Percentiles rank a stretch among this genome's conserved stretches.
phyloP scores from a whole-genome alignment of 2,329 filamentous ascomycete genomes.

The Pyrenophora teres region DNA sequence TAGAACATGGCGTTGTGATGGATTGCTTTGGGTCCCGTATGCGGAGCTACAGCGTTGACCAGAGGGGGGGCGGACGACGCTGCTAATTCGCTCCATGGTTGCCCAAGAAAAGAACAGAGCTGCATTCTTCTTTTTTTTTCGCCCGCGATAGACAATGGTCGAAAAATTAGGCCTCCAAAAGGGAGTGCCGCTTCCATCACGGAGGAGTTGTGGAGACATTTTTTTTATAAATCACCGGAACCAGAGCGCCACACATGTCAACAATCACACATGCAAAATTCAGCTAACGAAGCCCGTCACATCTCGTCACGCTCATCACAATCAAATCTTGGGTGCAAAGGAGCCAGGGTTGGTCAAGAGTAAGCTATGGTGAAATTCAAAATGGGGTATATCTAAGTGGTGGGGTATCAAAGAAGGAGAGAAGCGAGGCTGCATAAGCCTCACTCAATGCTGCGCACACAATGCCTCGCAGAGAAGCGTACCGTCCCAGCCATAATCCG shows the following conservation, averaged over 20 bases:
- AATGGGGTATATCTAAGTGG: conserved; percentile 12
- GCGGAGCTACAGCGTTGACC: not conserved
- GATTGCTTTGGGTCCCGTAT: not conserved
- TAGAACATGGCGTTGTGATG: conserved; percentile 7
- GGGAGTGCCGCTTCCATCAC: too few species aligned
- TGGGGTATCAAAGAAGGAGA: conserved; percentile 41
- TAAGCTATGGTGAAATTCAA: not conserved
- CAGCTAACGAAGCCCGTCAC: conserved; percentile 21
- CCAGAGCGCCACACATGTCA: conserved; percentile 28
- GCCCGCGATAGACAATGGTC: too few species aligned
- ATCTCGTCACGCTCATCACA: not conserved
- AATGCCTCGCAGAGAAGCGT: conserved; percentile 29
- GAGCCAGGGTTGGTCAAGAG: conserved; percentile 1
- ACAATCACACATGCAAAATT: conserved; percentile 21
- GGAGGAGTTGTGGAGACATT: not conserved
- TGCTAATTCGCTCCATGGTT: too few species aligned
- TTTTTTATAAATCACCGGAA: conserved; percentile 7
- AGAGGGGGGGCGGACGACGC: not conserved
- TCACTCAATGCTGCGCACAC: conserved; percentile 26
- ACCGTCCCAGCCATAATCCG: conserved; percentile 6
- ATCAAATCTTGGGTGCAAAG: not conserved
- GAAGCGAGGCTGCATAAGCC: conserved; percentile 28
- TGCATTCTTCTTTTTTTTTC: too few species aligned
- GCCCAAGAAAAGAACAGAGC: too few species aligned
- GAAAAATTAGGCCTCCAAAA: too few species aligned